phyloP scores from a whole-genome alignment of 768 basidiomycete genomes.

The Pulveroboletus ravenelii region DNA sequence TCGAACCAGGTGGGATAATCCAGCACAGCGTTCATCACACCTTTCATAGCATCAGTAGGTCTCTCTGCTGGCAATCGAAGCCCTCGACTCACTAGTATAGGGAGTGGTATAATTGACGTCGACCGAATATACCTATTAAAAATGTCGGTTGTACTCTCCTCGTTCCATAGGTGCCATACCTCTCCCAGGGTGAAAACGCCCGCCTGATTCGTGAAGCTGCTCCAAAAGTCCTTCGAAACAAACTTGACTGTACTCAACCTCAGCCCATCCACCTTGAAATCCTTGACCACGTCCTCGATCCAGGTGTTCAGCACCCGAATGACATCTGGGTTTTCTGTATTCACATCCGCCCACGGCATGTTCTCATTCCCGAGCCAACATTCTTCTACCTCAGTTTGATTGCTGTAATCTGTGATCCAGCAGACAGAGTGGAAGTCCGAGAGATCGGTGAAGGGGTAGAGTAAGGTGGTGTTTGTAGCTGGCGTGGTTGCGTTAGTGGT shows the following conservation, averaged over 20 bases:
- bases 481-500: constrained; percentile 6
- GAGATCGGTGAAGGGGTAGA: constrained; percentile 31
- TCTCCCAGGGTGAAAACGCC: constrained; percentile 56
- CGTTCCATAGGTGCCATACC: constrained; percentile 29
- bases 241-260: constrained; percentile 60
- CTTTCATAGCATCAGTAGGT: constrained; percentile 18
- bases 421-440: constrained; percentile 38
- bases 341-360: constrained; percentile 53
- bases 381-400: constrained; percentile 47
- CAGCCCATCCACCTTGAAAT: constrained; percentile 50
- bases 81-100: constrained; percentile 37
- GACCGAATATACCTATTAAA: constrained; percentile 37
- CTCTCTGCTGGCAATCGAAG: background rate
- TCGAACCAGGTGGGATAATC: constrained; percentile 49
- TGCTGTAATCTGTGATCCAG: constrained; percentile 39
- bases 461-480: constrained; percentile 16
- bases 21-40: constrained; percentile 40
- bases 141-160: constrained; percentile 11
- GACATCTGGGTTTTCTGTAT: constrained; percentile 49
- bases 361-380: constrained; percentile 57
- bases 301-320: constrained; percentile 41
- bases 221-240: constrained; percentile 52
- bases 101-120: constrained; percentile 35
- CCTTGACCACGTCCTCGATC: constrained; percentile 42
- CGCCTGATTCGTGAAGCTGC: constrained; percentile 42